Percentiles rank a stretch among this genome's conserved stretches.
phyloP scores from a whole-genome alignment of 768 basidiomycete species.

The Cystobasidium ongulense region DNA sequence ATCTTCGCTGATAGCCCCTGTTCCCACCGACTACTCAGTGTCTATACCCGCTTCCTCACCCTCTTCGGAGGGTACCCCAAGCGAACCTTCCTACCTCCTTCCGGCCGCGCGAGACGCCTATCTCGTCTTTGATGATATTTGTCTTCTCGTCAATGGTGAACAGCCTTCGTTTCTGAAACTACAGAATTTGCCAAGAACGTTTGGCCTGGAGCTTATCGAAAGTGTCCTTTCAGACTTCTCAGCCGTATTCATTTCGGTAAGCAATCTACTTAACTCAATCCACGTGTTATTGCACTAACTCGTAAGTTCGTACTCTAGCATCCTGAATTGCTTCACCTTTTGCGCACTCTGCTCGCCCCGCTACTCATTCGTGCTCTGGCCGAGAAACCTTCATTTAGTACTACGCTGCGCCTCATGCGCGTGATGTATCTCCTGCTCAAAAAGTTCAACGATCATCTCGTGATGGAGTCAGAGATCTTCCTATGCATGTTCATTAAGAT shows the following conservation, averaged over 20 bases:
- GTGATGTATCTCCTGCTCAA: slow-evolving; percentile 89
- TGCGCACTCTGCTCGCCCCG: slow-evolving; percentile 81
- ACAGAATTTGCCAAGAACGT: slow-evolving; percentile 77
- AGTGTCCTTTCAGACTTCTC: slow-evolving; percentile 91
- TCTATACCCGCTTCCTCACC: background rate
- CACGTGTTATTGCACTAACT: background rate
- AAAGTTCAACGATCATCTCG: slow-evolving; percentile 72
- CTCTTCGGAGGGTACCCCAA: slow-evolving; percentile 61
- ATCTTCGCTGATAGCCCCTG: slow-evolving; percentile 62
- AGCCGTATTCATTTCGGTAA: slow-evolving; percentile 69
- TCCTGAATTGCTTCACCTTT: slow-evolving; percentile 70
- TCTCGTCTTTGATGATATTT: slow-evolving; percentile 83
- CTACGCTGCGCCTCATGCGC: slow-evolving; percentile 80
- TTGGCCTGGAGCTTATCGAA: slow-evolving; percentile 92
- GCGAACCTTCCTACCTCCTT: slow-evolving; percentile 63
- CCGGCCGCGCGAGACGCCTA: slow-evolving; percentile 77
- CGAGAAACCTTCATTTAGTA: slow-evolving; percentile 63
- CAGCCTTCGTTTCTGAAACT: slow-evolving; percentile 73
- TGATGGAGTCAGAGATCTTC: slow-evolving; percentile 78
- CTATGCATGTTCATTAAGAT: slow-evolving; percentile 53
- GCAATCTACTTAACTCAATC: slow-evolving; percentile 23
- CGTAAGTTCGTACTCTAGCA: slow-evolving; percentile 52
- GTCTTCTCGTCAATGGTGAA: slow-evolving; percentile 71
- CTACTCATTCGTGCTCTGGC: slow-evolving; percentile 77
- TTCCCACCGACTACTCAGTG: slow-evolving; percentile 46